Percentiles rank a stretch among this genome's conserved stretches.
Conservation (phyloP, 495 filamentous ascomycete species). For the Baudoinia panamericana region DNA sequence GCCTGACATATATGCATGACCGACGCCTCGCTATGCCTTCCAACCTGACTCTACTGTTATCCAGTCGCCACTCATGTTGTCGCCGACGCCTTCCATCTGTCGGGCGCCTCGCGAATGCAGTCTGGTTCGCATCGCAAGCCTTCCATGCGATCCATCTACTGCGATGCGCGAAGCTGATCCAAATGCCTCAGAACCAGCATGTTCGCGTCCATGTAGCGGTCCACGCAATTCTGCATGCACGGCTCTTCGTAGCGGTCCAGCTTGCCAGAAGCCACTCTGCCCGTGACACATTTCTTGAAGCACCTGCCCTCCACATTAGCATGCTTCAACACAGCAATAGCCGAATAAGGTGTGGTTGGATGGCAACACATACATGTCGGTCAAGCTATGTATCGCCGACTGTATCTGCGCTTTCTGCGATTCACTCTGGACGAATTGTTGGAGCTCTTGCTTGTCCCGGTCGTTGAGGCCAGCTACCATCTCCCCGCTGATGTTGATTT, state of each 20-base stretch:
- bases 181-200: constrained; percentile 67
- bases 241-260: constrained; percentile 63
- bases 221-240: constrained; percentile 83
- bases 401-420: constrained; percentile 18
- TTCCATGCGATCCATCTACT: neutral
- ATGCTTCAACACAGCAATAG: neutral
- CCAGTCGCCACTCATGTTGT: too few species aligned
- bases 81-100: too few species aligned
- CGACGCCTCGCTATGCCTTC: neutral
- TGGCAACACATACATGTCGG: constrained; percentile 40
- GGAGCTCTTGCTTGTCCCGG: constrained; percentile 59
- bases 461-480: too few species aligned
- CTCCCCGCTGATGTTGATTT: too few species aligned
- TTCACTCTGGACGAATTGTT: constrained; percentile 66
- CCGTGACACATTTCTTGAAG: constrained; percentile 80
- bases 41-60: too few species aligned
- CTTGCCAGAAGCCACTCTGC: constrained; percentile 47
- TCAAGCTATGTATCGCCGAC: constrained; percentile 61
- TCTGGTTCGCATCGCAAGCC: too few species aligned
- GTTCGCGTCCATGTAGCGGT: constrained; percentile 84
- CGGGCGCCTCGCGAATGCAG: too few species aligned
- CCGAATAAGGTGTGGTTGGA: neutral
- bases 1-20: too few species aligned
- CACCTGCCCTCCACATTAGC: constrained; percentile 33
- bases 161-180: constrained; percentile 41